A percentile compares a stretch with the other conserved stretches of the same genome.
Evolutionary conservation across 106 monocot genomes (phyloP).

Genomic region (Apostasia ramifera): DNA sequence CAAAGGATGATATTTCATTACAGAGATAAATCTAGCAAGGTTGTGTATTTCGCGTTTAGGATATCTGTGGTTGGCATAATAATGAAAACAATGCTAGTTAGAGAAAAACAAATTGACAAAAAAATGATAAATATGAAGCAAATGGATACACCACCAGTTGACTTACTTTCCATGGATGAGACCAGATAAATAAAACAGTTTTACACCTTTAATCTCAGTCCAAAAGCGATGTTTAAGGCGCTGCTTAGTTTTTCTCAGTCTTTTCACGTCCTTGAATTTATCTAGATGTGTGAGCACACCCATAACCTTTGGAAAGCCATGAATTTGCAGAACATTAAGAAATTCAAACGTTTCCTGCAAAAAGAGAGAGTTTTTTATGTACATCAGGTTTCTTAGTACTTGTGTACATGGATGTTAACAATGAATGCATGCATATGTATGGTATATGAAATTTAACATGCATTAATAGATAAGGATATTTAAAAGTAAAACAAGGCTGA

Average conservation of each 20-base stretch:
- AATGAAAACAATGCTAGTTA: not conserved
- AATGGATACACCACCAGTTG: not conserved
- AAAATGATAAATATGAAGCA: not conserved
- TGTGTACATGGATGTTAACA: not conserved
- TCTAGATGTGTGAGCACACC: slow-evolving; percentile 98
- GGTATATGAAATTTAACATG: slow-evolving; percentile 1
- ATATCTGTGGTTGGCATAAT: slow-evolving; percentile 34
- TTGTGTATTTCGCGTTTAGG: slow-evolving; percentile 91
- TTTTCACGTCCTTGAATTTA: slow-evolving; percentile 94
- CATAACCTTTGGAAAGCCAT: slow-evolving; percentile 94
- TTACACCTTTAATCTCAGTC: slow-evolving; percentile 88
- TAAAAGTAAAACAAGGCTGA: too few relatives aligned
- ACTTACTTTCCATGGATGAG: slow-evolving; percentile 92
- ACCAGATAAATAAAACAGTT: slow-evolving; percentile 94
- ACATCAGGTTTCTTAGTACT: not conserved
- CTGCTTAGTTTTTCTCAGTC: slow-evolving; percentile 90
- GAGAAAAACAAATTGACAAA: not conserved
- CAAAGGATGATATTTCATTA: slow-evolving; percentile 68
- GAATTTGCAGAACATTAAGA: slow-evolving; percentile 90
- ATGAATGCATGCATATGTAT: not conserved
- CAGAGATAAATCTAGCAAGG: slow-evolving; percentile 94
- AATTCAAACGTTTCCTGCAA: slow-evolving; percentile 99
- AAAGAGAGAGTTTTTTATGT: not conserved
- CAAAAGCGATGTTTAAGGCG: slow-evolving; percentile 95
- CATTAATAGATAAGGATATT: too few relatives aligned